phyloP scores from a whole-genome alignment of 768 basidiomycete species.

The Boletellus ananiceps region DNA sequence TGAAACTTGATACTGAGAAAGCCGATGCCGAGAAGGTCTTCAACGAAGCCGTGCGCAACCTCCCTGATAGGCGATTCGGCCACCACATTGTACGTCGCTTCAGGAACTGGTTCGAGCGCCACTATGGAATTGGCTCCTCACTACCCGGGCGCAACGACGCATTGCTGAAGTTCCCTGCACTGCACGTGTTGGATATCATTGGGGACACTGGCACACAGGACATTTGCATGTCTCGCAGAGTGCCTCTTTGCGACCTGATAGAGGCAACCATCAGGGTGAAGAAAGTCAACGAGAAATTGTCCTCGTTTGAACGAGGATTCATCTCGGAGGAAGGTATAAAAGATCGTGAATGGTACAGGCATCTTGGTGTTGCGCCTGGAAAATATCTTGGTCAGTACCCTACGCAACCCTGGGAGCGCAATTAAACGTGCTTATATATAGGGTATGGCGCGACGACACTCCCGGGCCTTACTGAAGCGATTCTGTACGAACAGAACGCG shows the following conservation, averaged over 20 bases:
- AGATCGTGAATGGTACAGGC: slow-evolving; percentile 81
- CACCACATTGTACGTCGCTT: slow-evolving; percentile 1
- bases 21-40: slow-evolving; percentile 50
- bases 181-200: neutral
- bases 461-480: slow-evolving; percentile 74
- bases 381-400: slow-evolving; percentile 65
- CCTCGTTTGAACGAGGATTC: slow-evolving; percentile 73
- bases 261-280: slow-evolving; percentile 56
- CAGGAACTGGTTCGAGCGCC: slow-evolving; percentile 28
- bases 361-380: slow-evolving; percentile 83
- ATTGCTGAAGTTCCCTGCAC: slow-evolving; percentile 1
- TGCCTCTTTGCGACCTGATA: slow-evolving; percentile 43
- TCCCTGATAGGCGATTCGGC: slow-evolving; percentile 1
- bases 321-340: slow-evolving; percentile 74
- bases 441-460: slow-evolving; percentile 84
- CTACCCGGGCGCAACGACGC: neutral
- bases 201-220: slow-evolving; percentile 3
- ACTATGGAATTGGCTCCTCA: slow-evolving; percentile 1
- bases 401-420: neutral
- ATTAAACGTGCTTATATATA: slow-evolving; percentile 20
- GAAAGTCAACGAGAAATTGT: slow-evolving; percentile 61
- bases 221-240: slow-evolving; percentile 16
- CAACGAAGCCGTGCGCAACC: slow-evolving; percentile 39
- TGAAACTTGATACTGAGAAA: slow-evolving; percentile 59
- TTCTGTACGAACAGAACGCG: slow-evolving; percentile 62